Percentiles rank a stretch among this genome's conserved stretches.
phyloP scores from a whole-genome alignment of 768 basidiomycete genomes.

The Boletus huronensis region DNA sequence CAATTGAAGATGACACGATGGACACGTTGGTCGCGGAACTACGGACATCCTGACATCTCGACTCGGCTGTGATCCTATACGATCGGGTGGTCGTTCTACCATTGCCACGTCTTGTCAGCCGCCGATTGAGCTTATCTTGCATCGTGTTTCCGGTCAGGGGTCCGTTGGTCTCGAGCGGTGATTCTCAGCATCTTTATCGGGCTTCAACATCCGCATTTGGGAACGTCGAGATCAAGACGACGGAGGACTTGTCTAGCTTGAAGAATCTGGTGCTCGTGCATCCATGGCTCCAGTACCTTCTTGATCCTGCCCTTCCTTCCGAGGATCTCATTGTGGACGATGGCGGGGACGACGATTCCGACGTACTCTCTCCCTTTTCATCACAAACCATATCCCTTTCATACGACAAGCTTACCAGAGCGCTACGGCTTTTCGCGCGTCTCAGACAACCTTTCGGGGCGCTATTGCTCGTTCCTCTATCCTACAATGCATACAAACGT shows the following conservation, averaged over 20 bases:
- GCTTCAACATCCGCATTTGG: neutral
- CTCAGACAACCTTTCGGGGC: neutral
- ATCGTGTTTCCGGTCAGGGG: neutral
- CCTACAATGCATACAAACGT: neutral
- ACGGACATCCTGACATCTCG: no score
- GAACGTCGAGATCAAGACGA: neutral
- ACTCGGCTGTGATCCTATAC: no score
- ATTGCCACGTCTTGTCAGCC: neutral
- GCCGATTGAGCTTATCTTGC: neutral
- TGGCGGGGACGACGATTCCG: no score
- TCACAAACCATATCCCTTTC: neutral
- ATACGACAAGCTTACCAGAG: neutral
- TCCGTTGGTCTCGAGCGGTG: neutral
- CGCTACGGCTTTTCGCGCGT: neutral
- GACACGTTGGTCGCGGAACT: no score
- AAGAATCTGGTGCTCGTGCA: neutral
- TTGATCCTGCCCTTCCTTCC: neutral
- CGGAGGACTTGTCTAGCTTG: neutral
- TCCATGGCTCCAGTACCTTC: neutral
- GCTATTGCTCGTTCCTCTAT: neutral
- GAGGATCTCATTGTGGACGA: no score
- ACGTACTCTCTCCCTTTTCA: neutral
- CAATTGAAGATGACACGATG: no score
- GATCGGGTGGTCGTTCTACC: no score
- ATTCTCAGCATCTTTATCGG: neutral